Conservation (phyloP, 768 basidiomycete genomes). For the Rhodosporidiobolus odoratus region DNA sequence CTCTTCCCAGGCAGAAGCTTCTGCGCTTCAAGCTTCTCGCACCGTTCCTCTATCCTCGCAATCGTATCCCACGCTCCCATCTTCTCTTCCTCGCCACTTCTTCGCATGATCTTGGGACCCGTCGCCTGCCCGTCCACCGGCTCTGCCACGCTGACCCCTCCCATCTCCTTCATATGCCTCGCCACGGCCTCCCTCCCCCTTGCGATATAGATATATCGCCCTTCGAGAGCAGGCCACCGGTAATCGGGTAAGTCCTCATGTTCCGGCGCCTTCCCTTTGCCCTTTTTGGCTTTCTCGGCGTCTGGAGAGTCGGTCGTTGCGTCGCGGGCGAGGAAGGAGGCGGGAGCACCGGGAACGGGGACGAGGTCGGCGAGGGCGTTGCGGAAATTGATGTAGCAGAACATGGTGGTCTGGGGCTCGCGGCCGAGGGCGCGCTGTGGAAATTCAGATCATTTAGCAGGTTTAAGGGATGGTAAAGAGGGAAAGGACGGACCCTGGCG, state of each 20-base stretch:
- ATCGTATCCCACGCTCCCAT: slow-evolving; percentile 25
- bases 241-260: slow-evolving; percentile 9
- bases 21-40: not conserved
- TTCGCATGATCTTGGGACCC: not conserved
- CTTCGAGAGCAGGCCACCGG: slow-evolving; percentile 31
- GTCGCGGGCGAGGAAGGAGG: slow-evolving; percentile 35
- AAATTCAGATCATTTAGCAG: not conserved
- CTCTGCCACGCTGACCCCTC: not conserved
- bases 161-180: slow-evolving; percentile 31
- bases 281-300: not conserved
- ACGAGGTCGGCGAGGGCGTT: slow-evolving; percentile 20
- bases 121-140: not conserved
- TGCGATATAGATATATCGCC: slow-evolving; percentile 33
- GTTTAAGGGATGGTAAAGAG: not conserved
- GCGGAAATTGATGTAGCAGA: slow-evolving; percentile 38
- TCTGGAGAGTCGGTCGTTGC: not conserved
- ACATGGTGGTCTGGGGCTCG: slow-evolving; percentile 13
- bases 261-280: not conserved
- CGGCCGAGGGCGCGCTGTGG: slow-evolving; percentile 20
- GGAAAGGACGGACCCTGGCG: slow-evolving; percentile 19
- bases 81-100: not conserved
- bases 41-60: slow-evolving; percentile 10
- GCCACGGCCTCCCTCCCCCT: slow-evolving; percentile 15
- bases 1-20: not conserved
- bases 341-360: slow-evolving; percentile 22